phyloP scores from a whole-genome alignment of 1,284 basidiomycete species.

The Ustilago curta region DNA sequence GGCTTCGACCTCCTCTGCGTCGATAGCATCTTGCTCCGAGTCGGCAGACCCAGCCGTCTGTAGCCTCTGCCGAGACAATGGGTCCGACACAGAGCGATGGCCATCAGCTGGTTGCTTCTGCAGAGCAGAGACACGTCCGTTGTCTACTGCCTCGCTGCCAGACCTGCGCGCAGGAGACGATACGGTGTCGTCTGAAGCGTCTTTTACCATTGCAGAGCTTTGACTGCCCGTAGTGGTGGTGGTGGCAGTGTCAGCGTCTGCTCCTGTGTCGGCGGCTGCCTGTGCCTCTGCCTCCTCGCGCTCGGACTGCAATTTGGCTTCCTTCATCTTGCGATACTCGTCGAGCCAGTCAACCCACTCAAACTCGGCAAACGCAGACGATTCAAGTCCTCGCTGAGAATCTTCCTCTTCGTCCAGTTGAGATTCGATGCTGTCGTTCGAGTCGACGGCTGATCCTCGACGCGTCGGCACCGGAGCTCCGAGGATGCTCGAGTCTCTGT shows the following conservation, averaged over 20 bases:
- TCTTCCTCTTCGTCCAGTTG: constrained; percentile 51
- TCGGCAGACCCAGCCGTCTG: constrained; percentile 33
- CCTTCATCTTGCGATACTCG: constrained; percentile 74
- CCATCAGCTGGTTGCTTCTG: constrained; percentile 43
- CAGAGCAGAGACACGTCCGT: constrained; percentile 27
- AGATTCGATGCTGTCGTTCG: constrained; percentile 51
- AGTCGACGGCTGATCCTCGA: constrained; percentile 42
- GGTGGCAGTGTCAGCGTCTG: neutral
- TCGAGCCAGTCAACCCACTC: constrained; percentile 76
- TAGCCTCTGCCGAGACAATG: constrained; percentile 35
- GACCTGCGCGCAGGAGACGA: constrained; percentile 19
- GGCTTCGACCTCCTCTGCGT: constrained; percentile 43
- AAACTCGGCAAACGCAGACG: constrained; percentile 69
- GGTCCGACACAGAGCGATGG: constrained; percentile 49
- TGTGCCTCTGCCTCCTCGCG: constrained; percentile 51
- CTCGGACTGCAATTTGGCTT: constrained; percentile 73
- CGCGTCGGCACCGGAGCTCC: constrained; percentile 30
- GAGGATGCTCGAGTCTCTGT: constrained; percentile 15
- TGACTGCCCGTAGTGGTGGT: neutral
- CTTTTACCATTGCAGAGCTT: neutral
- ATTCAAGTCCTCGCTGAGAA: constrained; percentile 21
- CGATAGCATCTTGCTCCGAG: constrained; percentile 32
- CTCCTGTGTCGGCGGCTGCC: constrained; percentile 21
- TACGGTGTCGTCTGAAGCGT: neutral
- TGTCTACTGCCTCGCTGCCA: constrained; percentile 38